A percentile compares a stretch with the other conserved stretches of the same genome.
These are phyloP conservation scores for Eragrostis nindensis DNA, from an alignment of 176 grass and related monocot species.

Conservation along the genomic window DNA sequence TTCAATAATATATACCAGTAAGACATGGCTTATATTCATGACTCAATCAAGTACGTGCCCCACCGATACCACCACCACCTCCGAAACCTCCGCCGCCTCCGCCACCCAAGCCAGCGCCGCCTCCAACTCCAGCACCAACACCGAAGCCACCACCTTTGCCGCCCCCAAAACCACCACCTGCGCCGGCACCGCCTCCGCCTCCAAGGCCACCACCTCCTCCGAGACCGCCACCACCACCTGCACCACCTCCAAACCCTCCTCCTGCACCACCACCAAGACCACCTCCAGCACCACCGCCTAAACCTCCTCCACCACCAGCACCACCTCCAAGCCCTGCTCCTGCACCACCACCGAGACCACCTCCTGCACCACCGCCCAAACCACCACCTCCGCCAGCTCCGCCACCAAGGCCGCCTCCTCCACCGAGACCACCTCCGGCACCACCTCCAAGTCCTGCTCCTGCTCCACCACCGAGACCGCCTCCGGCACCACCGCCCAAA, in stretches of 20 bases:
- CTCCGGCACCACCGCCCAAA: slow-evolving; percentile 14
- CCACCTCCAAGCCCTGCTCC: not conserved
- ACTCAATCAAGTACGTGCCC: not conserved
- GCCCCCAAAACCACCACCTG: not conserved
- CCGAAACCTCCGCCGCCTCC: not conserved
- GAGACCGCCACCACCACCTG: not conserved
- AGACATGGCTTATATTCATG: not conserved
- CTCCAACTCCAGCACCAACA: not conserved
- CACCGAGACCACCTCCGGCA: slow-evolving; percentile 1
- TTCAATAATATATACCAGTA: not conserved
- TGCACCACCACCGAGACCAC: not conserved
- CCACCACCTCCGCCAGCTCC: not conserved
- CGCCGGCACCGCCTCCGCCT: not conserved
- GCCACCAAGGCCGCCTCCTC: not conserved
- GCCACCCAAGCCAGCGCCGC: not conserved
- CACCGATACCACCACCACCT: slow-evolving; percentile 7
- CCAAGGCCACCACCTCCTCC: not conserved
- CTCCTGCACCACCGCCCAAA: not conserved
- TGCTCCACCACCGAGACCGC: slow-evolving; percentile 27
- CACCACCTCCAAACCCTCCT: not conserved
- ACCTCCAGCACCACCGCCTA: slow-evolving; percentile 2
- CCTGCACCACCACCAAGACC: not conserved
- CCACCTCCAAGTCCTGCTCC: slow-evolving; percentile 38
- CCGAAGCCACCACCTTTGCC: slow-evolving; percentile 22
- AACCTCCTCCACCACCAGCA: not conserved